Evolutionary conservation across 1,139 yeast genomes (phyloP).

Genomic region (Zygotorulaspora mrakii): DNA sequence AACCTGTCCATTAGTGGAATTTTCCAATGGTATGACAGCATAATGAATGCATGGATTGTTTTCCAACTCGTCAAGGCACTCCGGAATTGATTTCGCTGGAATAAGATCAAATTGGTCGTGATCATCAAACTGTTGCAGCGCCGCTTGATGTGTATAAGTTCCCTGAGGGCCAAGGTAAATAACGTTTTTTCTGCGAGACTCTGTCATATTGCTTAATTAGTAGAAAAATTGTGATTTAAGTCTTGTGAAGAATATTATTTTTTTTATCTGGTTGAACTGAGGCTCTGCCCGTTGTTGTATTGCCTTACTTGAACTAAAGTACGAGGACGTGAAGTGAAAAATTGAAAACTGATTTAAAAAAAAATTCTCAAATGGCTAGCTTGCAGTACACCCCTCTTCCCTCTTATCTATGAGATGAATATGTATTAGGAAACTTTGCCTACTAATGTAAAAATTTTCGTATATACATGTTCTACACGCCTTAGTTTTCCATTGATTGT

Average conservation of each 20-base stretch:
- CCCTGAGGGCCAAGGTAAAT: constrained; percentile 87
- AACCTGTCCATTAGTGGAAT: constrained; percentile 93
- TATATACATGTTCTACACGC: constrained; percentile 7
- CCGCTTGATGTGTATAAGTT: constrained; percentile 91
- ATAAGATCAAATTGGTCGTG: constrained; percentile 30
- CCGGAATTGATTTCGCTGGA: constrained; percentile 48
- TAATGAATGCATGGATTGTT: constrained; percentile 49
- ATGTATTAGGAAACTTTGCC: too few relatives aligned
- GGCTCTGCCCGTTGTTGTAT: too few relatives aligned
- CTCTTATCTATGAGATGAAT: too few relatives aligned
- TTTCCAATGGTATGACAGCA: constrained; percentile 89
- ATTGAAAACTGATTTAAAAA: too few relatives aligned
- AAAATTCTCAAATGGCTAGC: too few relatives aligned
- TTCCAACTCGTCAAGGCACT: constrained; percentile 58
- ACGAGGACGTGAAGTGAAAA: too few relatives aligned
- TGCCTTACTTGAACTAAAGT: too few relatives aligned
- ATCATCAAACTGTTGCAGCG: constrained; percentile 64
- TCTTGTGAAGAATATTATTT: too few relatives aligned
- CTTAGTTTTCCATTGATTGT: constrained; percentile 57
- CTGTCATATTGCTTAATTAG: too few relatives aligned
- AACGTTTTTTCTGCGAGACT: constrained; percentile 36
- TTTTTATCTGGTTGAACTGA: too few relatives aligned
- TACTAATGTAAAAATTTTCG: constrained; percentile 2
- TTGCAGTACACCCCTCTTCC: too few relatives aligned
- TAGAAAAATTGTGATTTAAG: too few relatives aligned